Base-by-base conservation (phyloP, 345 rosid species). In the Eucalyptus cloeziana region DNA sequence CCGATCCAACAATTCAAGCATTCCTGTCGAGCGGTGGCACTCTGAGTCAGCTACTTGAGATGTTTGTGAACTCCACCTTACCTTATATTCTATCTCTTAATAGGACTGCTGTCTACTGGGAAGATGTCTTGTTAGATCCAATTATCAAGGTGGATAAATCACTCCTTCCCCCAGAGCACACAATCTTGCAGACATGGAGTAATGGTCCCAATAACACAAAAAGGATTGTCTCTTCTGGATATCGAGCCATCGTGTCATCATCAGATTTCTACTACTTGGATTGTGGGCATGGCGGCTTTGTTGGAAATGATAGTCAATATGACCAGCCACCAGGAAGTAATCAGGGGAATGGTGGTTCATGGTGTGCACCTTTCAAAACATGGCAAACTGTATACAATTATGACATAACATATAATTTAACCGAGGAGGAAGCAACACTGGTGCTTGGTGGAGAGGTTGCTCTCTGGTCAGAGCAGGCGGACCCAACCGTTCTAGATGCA, bases 401-500 rank as follows among this genome's bases (percentile, higher is more conserved):
- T 88, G 98, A 96, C 85, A 95, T 95, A 88, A 94, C 96, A 2
- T 87, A 94, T 85, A 97, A 97, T 43, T 89, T 96, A 91, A 91
- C 92, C 9, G 90, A 93, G 88, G 98, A 94, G 86, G 98, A 97
- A 91, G 94, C 94, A 49, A 93, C 92, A 85, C 89, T 96, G 87
- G 99, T 96, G 49, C 87, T 97, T 6, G 99, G 99, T 49, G 98
- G 98, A 56, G 99, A 96, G 88, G 99, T 96, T 76, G 98, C 96
- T n/a, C 90, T 96, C 86, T 97, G 98, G 98, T 96, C 99, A 30
- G 99, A 96, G 91, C 98, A 97, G 91, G 96, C 97, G 25, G 97
- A 96, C 47, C 91, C 96, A 1, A 91, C 94, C 1, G 96, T 95
- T 88, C 58, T 97, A 88, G 99, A 97, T 62, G 54, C 91, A 50